Conservation (phyloP, 2,329 filamentous ascomycete genomes). For the Hymenoscyphus repandus region DNA sequence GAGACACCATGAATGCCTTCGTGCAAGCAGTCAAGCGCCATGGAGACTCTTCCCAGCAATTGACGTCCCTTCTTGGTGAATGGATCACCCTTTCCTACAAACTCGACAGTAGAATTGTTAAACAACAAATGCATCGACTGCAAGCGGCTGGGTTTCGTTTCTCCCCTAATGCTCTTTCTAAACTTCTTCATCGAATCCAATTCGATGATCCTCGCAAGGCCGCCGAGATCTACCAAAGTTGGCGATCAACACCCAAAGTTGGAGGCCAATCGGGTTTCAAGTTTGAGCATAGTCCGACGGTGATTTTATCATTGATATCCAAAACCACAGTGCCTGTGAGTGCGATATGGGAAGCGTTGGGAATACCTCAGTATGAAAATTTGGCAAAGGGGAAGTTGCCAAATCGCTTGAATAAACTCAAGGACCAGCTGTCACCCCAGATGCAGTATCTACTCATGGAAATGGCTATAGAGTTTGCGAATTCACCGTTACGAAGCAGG, state of each 20-base stretch:
- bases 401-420: background rate
- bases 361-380: conserved; percentile 14
- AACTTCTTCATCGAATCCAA: no score
- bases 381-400: background rate
- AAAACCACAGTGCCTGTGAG: conserved; percentile 3
- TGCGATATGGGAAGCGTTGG: conserved; percentile 21
- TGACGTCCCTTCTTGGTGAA: no score
- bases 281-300: conserved; percentile 11
- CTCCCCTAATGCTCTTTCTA: no score
- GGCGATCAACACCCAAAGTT: background rate
- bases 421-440: conserved; percentile 8
- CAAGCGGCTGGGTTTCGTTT: no score
- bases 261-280: conserved; percentile 1
- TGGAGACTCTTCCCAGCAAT: no score
- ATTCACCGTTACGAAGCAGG: conserved; percentile 5
- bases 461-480: conserved; percentile 27
- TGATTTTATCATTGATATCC: conserved; percentile 22
- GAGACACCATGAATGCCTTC: no score
- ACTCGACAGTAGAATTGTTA: no score
- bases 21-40: no score
- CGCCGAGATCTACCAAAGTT: conserved; percentile 9
- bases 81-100: no score
- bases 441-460: conserved; percentile 18
- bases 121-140: no score
- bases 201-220: no score